Base-by-base conservation (phyloP, 164 flowering plant genomes). In the Nymphaea colorata region DNA sequence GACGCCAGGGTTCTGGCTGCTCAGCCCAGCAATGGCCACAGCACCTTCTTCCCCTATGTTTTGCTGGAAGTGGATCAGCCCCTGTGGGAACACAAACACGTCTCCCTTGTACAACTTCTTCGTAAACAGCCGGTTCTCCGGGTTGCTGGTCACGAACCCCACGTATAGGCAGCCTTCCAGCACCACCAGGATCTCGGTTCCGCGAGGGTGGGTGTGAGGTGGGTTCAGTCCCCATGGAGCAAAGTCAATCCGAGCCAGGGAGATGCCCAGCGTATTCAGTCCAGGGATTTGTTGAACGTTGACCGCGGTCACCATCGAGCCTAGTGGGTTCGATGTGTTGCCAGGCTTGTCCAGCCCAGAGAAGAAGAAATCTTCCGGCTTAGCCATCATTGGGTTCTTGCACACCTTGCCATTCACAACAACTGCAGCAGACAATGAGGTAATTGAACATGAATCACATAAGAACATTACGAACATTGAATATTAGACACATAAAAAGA, bases 1-100 rank as follows among this genome's bases (percentile, higher is more conserved):
- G 6, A 69, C 66, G 7, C 71, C 71, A 3, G 67, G 71, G 42
- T 70, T 70, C 53, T 70, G 62, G 63, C 67, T 70, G 55, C 57
- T 70, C 4, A 64, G 51, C 43, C 7, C 64, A 41, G 72, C 68
- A 4, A 44, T 36, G 14, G 55, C 67, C 3, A 70, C 64, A 15
- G 67, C 67, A 16, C 64, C 4, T 5, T 6, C 25, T 4, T 17
- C 7, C 14, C 64, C 67, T 2, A 64, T 6, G 43, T 70, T 70
- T 41, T 36, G 43, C 18, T 70, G 67, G 62, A 70, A 70, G 43
- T 70, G 72, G 36, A 70, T 64, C 17, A 70, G 67, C 41, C 63
- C 63, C 8, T 51, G 57, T 6, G 72, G 71, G 66, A 69, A 64
- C 55, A 69, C 61, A 42, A 69, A 64, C 61, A 69, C 71, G n/a